A percentile compares a stretch with the other conserved stretches of the same genome.
Evolutionary conservation across 2,329 filamentous ascomycete genomes (phyloP).

Genomic region (Xylariaceae sp.): DNA sequence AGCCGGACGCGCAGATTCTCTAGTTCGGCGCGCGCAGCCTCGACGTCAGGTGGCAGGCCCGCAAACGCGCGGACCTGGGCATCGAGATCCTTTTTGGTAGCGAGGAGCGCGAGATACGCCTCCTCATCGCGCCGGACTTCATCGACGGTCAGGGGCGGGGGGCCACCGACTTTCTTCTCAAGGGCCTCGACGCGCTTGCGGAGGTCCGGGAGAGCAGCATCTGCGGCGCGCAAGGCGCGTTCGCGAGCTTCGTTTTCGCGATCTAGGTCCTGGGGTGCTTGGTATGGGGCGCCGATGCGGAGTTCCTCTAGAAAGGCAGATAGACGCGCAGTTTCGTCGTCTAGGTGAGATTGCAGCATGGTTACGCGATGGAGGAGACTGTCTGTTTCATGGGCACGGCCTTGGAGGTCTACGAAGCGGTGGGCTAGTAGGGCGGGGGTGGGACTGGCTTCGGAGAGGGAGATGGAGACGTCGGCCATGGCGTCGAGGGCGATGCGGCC

Average conservation of each 20-base stretch:
- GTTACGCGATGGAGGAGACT: constrained; percentile 51
- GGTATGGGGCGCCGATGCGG: constrained; percentile 39
- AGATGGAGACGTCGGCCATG: constrained; percentile 47
- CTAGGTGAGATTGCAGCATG: constrained; percentile 51
- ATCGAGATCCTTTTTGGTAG: constrained; percentile 55
- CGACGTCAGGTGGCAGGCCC: constrained; percentile 64
- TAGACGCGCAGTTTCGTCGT: constrained; percentile 42
- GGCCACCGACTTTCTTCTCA: constrained; percentile 27
- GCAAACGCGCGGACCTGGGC: constrained; percentile 60
- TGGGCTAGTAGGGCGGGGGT: constrained; percentile 37
- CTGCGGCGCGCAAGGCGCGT: constrained; percentile 62
- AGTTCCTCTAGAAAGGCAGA: constrained; percentile 39
- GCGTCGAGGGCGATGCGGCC: constrained; percentile 52
- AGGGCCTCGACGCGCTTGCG: constrained; percentile 46
- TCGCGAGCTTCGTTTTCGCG: constrained; percentile 70
- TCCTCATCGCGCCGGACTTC: constrained; percentile 55
- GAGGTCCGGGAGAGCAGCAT: constrained; percentile 63
- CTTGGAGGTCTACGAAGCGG: constrained; percentile 51
- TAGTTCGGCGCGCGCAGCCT: constrained; percentile 64
- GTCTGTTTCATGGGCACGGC: constrained; percentile 47
- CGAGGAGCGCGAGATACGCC: constrained; percentile 51
- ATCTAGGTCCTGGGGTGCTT: constrained; percentile 52
- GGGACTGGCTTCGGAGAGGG: constrained; percentile 40
- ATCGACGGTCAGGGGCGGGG: constrained; percentile 41
- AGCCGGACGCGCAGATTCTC: constrained; percentile 62